These are phyloP conservation scores for Hanseniaspora sp. DNA, from an alignment of 1,139 yeast genomes.

Conservation along the genomic window DNA sequence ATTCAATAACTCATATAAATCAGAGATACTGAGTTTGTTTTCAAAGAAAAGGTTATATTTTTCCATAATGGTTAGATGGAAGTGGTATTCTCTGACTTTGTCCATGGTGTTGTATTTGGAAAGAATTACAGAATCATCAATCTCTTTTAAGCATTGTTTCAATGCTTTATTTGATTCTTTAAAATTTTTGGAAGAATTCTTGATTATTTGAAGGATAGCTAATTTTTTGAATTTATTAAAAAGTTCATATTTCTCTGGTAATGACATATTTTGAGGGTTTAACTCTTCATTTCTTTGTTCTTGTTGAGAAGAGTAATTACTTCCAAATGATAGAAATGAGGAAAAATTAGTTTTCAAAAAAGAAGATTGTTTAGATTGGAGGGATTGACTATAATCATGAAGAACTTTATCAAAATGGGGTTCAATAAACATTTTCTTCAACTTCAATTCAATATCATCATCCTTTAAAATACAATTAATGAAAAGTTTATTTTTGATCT, in stretches of 20 bases:
- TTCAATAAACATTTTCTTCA: neutral
- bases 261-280: neutral
- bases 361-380: constrained; percentile 9
- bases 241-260: constrained; percentile 1
- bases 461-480: constrained; percentile 1
- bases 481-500: constrained; percentile 10
- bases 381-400: neutral
- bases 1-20: constrained; percentile 1
- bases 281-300: neutral
- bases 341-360: neutral
- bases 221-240: constrained; percentile 12
- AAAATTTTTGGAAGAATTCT: neutral
- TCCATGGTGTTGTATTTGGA: neutral
- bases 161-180: constrained; percentile 8
- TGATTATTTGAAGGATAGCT: neutral
- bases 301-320: neutral
- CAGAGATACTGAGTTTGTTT: neutral
- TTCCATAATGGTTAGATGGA: neutral
- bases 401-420: neutral
- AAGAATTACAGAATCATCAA: constrained; percentile 14
- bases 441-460: neutral
- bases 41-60: constrained; percentile 11
- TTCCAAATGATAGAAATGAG: neutral
- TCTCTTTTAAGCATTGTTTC: constrained; percentile 4
- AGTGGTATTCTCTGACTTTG: constrained; percentile 6